Percentiles rank a stretch among this genome's conserved stretches.
Conservation (phyloP, 441 rosid species). For the Populus tomentosa region DNA sequence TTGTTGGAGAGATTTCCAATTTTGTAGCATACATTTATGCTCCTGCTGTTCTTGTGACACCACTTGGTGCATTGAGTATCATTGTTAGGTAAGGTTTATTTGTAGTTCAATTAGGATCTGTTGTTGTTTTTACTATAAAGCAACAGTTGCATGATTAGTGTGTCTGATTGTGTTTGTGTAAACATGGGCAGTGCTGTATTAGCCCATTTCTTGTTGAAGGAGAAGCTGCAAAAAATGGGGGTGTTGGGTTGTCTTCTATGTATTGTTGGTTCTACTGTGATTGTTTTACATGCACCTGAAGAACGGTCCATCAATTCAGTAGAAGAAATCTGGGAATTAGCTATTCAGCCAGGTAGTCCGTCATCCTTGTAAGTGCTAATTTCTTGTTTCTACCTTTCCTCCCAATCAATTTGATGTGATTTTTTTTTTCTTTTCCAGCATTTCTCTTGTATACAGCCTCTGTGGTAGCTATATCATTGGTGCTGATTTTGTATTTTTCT, state of each 20-base stretch:
- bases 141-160: not conserved
- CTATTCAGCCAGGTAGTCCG: slow-evolving; percentile 58
- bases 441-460: slow-evolving; percentile 62
- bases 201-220: slow-evolving; percentile 60
- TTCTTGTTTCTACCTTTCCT: not conserved
- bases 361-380: not conserved
- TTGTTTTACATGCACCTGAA: slow-evolving; percentile 64
- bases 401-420: slow-evolving; percentile 4
- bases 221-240: slow-evolving; percentile 64
- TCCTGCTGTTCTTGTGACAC: slow-evolving; percentile 69
- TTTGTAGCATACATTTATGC: slow-evolving; percentile 66
- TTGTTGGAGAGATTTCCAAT: slow-evolving; percentile 66
- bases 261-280: slow-evolving; percentile 59
- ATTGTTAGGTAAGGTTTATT: slow-evolving; percentile 48
- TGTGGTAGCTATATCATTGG: slow-evolving; percentile 48
- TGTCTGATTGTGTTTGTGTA: not conserved
- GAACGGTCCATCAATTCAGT: slow-evolving; percentile 52
- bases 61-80: slow-evolving; percentile 74
- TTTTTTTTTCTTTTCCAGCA: slow-evolving; percentile 36
- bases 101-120: not conserved
- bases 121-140: not conserved
- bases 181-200: slow-evolving; percentile 48
- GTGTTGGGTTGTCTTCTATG: slow-evolving; percentile 68
- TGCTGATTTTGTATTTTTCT: slow-evolving; percentile 45
- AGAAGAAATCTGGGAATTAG: slow-evolving; percentile 59